These are phyloP conservation scores for Chlorella sorokiniana DNA, from an alignment of 139 green algal species.

Conservation along the genomic window DNA sequence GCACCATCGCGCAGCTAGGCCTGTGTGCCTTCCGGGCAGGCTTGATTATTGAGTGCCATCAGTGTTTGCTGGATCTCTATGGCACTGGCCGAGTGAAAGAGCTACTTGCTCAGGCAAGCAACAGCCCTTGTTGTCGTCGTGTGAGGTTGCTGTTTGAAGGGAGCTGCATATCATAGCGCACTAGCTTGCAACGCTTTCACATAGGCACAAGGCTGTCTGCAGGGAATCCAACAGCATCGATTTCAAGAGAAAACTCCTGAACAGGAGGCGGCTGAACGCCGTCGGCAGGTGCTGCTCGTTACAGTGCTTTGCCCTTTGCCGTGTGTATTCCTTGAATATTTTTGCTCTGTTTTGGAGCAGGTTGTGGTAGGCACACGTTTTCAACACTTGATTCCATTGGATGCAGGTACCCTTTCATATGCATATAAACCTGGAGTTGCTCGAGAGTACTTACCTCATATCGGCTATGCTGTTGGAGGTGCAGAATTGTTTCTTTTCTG, in stretches of 20 bases:
- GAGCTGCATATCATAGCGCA: no score
- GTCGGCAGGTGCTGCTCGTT: slow-evolving; percentile 64
- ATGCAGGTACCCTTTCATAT: slow-evolving; percentile 99
- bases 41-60: slow-evolving; percentile 88
- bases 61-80: slow-evolving; percentile 95
- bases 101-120: slow-evolving; percentile 90
- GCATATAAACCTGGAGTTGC: slow-evolving; percentile 99
- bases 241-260: slow-evolving; percentile 82
- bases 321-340: neutral
- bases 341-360: neutral
- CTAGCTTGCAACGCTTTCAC: no score
- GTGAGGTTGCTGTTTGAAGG: neutral
- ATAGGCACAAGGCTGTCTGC: neutral
- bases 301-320: neutral
- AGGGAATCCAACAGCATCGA: slow-evolving; percentile 47
- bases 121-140: neutral
- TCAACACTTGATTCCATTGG: neutral
- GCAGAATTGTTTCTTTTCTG: neutral
- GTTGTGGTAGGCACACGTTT: neutral
- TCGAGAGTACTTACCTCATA: slow-evolving; percentile 93
- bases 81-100: slow-evolving; percentile 92
- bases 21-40: slow-evolving; percentile 90
- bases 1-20: slow-evolving; percentile 94
- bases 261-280: slow-evolving; percentile 96
- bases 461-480: slow-evolving; percentile 95